Evolutionary conservation across 257 asterid genomes (phyloP).

Genomic region (Linderniella brevidens): DNA sequence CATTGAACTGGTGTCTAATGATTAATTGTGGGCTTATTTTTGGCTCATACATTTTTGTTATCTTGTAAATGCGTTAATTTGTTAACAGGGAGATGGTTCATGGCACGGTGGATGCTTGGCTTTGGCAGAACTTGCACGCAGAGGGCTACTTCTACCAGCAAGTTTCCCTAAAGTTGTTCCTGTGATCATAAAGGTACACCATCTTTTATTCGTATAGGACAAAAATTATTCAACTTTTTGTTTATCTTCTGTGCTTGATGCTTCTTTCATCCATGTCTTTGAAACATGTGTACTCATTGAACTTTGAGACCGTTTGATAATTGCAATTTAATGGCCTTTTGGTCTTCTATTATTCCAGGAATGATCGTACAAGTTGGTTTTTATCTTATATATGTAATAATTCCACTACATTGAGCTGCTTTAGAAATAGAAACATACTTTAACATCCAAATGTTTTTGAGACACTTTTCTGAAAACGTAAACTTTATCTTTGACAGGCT

Average conservation of each 20-base stretch:
- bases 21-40: background rate
- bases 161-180: constrained; percentile 85
- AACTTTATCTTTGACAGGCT: constrained; percentile 33
- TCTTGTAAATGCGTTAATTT: constrained; percentile 12
- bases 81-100: constrained; percentile 86
- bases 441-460: background rate
- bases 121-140: constrained; percentile 89
- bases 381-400: no score
- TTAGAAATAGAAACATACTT: no score
- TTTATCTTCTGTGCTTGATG: background rate
- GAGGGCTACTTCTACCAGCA: constrained; percentile 83
- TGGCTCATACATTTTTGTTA: background rate
- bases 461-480: background rate
- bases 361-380: no score
- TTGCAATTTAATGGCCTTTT: no score
- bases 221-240: background rate
- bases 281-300: no score
- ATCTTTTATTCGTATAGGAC: constrained; percentile 10
- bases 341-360: no score
- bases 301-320: no score
- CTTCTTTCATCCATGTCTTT: no score
- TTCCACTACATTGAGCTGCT: no score
- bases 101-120: constrained; percentile 99
- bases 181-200: constrained; percentile 58
- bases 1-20: no score